phyloP scores from a whole-genome alignment of 1,284 basidiomycete genomes.

The Ceratobasidium theobromae region DNA sequence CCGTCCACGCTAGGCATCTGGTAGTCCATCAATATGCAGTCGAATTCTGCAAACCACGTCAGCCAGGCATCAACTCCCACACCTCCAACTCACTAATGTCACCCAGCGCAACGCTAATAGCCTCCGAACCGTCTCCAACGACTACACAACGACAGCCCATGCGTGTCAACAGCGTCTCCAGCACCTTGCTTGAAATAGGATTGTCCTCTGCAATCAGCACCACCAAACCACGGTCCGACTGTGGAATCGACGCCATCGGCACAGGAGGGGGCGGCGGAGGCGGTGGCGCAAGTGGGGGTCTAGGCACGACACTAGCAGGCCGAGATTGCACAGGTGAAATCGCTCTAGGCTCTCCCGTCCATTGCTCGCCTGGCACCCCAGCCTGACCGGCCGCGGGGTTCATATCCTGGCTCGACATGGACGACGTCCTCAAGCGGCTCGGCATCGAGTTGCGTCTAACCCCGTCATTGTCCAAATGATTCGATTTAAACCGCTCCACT shows the following conservation, averaged over 20 bases:
- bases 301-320: conserved; percentile 35
- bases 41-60: conserved; percentile 61
- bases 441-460: conserved; percentile 82
- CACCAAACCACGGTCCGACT: conserved; percentile 72
- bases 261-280: background rate
- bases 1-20: conserved; percentile 93
- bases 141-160: conserved; percentile 93
- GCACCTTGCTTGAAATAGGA: conserved; percentile 93
- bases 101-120: conserved; percentile 94
- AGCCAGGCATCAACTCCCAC: conserved; percentile 20
- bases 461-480: conserved; percentile 67
- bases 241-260: background rate
- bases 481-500: conserved; percentile 82
- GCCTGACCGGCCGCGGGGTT: conserved; percentile 56
- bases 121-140: conserved; percentile 94
- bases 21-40: conserved; percentile 86
- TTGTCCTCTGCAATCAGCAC: conserved; percentile 97
- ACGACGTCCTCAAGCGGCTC: conserved; percentile 82
- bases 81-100: conserved; percentile 77
- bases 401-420: conserved; percentile 70
- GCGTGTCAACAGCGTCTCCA: conserved; percentile 88
- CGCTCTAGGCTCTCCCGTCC: conserved; percentile 46
- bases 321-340: conserved; percentile 34
- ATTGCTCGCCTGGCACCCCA: conserved; percentile 58
- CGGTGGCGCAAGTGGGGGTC: background rate